Evolutionary conservation across 176 grass and related monocot genomes (phyloP).

Genomic region (sorghum (Sorghum bicolor)): Sorghum_bicolor_NCBIv3 NC_012872.2:57608001-57608500

Average conservation of each 20-base stretch:
- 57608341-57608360: background rate
- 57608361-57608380: conserved; percentile 53
- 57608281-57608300: conserved; percentile 58
- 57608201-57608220: conserved; percentile 87
- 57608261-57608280: conserved; percentile 55
- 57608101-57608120: conserved; percentile 80
- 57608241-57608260: conserved; percentile 60
- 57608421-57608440: conserved; percentile 43
- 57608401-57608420: conserved; percentile 86
- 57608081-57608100: conserved; percentile 78
- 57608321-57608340: conserved; percentile 44
- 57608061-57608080: conserved; percentile 74
- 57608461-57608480: conserved; percentile 61
- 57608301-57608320: conserved; percentile 44
- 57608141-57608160: conserved; percentile 92
- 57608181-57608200: conserved; percentile 67
- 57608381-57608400: conserved; percentile 91
- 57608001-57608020: conserved; percentile 82
- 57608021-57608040: conserved; percentile 76
- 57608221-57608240: conserved; percentile 75
- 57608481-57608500: conserved; percentile 85
- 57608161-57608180: conserved; percentile 76
- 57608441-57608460: conserved; percentile 42
- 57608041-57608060: conserved; percentile 67
- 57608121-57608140: conserved; percentile 92